These are phyloP conservation scores for Stentor coeruleus DNA, from an alignment of 73 alveolate genomes.

Conservation along the genomic window DNA sequence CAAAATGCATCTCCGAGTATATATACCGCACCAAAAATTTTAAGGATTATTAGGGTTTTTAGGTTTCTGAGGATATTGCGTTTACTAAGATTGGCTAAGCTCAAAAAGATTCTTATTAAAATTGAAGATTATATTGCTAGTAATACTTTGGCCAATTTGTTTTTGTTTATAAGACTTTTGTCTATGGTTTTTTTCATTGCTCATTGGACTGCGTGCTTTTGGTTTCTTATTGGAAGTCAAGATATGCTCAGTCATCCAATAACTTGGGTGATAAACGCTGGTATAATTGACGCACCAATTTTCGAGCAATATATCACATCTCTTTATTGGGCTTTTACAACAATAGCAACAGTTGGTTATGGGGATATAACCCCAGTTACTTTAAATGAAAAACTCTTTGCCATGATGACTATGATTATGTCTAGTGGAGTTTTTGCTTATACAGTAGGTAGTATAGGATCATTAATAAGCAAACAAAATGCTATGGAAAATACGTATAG, in stretches of 20 bases:
- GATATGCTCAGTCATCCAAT: constrained; percentile 30
- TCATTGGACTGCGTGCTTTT: constrained; percentile 71
- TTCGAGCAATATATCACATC: constrained; percentile 37
- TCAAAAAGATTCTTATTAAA: constrained; percentile 45
- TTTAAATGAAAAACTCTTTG: constrained; percentile 48
- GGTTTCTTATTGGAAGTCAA: constrained; percentile 35
- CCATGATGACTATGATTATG: constrained; percentile 47
- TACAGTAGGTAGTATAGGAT: constrained; percentile 48
- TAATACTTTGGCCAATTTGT: constrained; percentile 28
- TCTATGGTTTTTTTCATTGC: constrained; percentile 41
- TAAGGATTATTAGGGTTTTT: constrained; percentile 40
- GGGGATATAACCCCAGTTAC: constrained; percentile 60
- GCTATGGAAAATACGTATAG: constrained; percentile 35
- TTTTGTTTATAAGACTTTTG: constrained; percentile 38
- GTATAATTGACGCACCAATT: constrained; percentile 29
- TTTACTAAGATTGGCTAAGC: constrained; percentile 49
- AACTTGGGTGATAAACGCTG: constrained; percentile 33
- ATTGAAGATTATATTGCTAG: constrained; percentile 47
- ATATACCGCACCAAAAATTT: constrained; percentile 42
- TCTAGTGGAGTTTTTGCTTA: constrained; percentile 70
- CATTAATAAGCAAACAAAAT: constrained; percentile 40
- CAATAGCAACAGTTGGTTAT: constrained; percentile 54
- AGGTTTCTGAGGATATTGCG: constrained; percentile 50
- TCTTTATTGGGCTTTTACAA: constrained; percentile 56
- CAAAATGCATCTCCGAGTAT: constrained; percentile 9